Evolutionary conservation across 768 basidiomycete species (phyloP), one percentile per base, ranked within the genome.

Genomic region (Phanerodontia chrysosporium): DNA sequence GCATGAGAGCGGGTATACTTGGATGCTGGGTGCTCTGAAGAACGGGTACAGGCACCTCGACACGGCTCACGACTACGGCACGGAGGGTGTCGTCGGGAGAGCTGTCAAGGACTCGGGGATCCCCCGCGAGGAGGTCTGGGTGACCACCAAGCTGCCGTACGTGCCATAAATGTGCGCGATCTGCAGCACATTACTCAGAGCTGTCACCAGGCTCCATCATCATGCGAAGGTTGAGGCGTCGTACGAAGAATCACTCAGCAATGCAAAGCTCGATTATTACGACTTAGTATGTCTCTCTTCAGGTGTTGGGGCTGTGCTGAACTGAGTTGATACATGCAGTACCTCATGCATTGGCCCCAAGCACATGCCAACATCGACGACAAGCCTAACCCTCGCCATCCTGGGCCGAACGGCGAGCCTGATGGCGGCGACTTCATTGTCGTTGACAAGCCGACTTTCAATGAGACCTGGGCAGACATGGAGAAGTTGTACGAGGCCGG

Each of bases 61-160:
- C 45, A 71, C 70, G 1, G 70, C 71, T 68, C 77, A 59, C 54
- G 45, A 54, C 10, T 69, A 71, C 45, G 68, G 66, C 2, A 69
- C 67, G 46, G 69, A 70, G 52, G 55, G 57, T n/a, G 61, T 61
- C 14, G 67, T 68, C 0, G 65, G 64, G 0, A 54, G 59, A 25
- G 66, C 69, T 5, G 67, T 71, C 52, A 63, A 74, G 61, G 77
- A 81, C 28, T 85, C 86, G 49, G 74, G 78, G 12, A 73, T 92
- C 0, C 78, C 84, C 35, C 80, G 90, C 22, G 76, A 84, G 57
- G 76, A 89, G 3, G 70, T 89, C 46, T 90, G 84, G 83, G 70
- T 89, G 28, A 90, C 87, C 0, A 70, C 87, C 72, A 71, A 89
- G 80, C 77, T 76, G 22, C 64, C 67, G 62, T 65, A 45, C 22